phyloP scores from a whole-genome alignment of 768 basidiomycete genomes.

The Russula brevipes region DNA sequence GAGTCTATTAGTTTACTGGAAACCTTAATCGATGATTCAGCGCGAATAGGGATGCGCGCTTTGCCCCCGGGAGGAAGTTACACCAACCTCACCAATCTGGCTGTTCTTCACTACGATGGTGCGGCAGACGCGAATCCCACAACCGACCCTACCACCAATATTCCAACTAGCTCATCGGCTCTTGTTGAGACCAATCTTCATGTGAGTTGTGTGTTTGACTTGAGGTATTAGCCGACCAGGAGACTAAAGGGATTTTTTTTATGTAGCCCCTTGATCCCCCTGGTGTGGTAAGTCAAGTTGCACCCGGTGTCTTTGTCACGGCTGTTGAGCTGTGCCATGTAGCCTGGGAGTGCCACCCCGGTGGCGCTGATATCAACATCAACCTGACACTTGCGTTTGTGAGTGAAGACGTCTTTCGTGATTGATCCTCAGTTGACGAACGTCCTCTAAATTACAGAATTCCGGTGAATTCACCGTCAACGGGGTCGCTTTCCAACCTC shows the following conservation, averaged over 20 bases:
- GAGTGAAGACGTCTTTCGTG: conserved; percentile 5
- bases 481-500: conserved; percentile 35
- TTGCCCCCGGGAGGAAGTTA: neutral
- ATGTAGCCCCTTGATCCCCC: conserved; percentile 8
- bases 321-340: neutral
- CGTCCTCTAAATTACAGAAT: neutral
- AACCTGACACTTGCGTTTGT: conserved; percentile 25
- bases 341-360: conserved; percentile 20
- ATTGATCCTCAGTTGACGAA: neutral
- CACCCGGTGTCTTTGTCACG: neutral
- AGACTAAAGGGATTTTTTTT: conserved; percentile 2
- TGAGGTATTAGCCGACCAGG: neutral
- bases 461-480: conserved; percentile 30
- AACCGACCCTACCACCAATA: neutral
- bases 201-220: neutral
- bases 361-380: conserved; percentile 26
- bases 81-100: conserved; percentile 16
- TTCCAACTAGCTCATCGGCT: conserved; percentile 6
- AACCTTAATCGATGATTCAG: neutral
- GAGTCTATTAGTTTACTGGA: neutral
- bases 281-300: conserved; percentile 7
- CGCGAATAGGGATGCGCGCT: conserved; percentile 13
- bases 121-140: conserved; percentile 22
- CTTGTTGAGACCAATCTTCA: conserved; percentile 17
- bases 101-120: conserved; percentile 26